These are phyloP conservation scores for Fusarium sp. DNA, from an alignment of 2,329 filamentous ascomycete genomes.

Conservation along the genomic window DNA sequence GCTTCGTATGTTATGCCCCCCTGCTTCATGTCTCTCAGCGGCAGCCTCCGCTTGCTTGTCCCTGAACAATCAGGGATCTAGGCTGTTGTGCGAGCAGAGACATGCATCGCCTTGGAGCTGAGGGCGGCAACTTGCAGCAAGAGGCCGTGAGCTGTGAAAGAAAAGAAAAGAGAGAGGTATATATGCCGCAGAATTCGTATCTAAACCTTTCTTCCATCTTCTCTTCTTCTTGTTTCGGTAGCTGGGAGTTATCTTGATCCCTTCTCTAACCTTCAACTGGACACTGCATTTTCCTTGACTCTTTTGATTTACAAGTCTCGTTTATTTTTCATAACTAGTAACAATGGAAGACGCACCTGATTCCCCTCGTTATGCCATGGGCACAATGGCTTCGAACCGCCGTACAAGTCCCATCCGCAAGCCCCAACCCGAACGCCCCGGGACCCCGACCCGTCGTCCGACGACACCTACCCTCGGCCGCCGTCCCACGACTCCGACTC, in stretches of 20 bases:
- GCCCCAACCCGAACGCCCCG: constrained; percentile 15
- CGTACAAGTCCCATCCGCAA: constrained; percentile 34
- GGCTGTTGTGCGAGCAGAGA: background rate
- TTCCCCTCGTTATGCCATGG: constrained; percentile 38
- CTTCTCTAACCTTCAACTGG: background rate
- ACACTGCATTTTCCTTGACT: background rate
- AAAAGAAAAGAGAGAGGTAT: background rate
- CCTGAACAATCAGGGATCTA: background rate
- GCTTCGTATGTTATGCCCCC: background rate
- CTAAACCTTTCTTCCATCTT: background rate
- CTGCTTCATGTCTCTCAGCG: background rate
- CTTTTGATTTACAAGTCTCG: background rate
- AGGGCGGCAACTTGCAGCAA: background rate
- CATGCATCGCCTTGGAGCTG: background rate
- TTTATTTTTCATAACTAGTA: background rate
- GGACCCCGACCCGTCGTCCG: constrained; percentile 29
- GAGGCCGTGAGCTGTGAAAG: background rate
- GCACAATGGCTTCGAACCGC: constrained; percentile 32
- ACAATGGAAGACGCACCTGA: constrained; percentile 19
- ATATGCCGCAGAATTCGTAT: background rate
- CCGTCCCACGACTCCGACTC: constrained; percentile 33
- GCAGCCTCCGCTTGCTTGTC: background rate
- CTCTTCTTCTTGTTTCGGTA: background rate
- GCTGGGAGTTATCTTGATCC: background rate
- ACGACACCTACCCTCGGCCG: constrained; percentile 25